phyloP scores from a whole-genome alignment of 164 flowering plant species.

The Umbellularia californica region DNA sequence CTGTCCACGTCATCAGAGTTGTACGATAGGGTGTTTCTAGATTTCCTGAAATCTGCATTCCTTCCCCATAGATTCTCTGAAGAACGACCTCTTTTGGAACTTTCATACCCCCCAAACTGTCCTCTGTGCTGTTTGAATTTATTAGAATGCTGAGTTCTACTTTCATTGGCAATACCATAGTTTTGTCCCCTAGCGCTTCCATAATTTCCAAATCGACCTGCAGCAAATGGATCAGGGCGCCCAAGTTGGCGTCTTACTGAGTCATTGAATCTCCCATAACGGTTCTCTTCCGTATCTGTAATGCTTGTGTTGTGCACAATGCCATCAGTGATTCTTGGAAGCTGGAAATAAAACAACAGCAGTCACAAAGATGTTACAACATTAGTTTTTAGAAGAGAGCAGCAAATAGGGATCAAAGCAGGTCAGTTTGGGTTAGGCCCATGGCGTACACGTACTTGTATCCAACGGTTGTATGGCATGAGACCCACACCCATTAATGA shows the following conservation, averaged over 20 bases:
- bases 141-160: conserved; percentile 13
- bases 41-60: conserved; percentile 9
- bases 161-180: conserved; percentile 11
- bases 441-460: too few species aligned
- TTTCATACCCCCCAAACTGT: conserved; percentile 10
- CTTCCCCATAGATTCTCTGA: conserved; percentile 8
- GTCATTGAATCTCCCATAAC: conserved; percentile 9
- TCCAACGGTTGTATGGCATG: too few species aligned
- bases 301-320: conserved; percentile 2
- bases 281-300: conserved; percentile 14
- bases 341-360: conserved; percentile 17
- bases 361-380: neutral
- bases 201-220: conserved; percentile 14
- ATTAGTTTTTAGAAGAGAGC: neutral
- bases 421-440: too few species aligned
- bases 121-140: conserved; percentile 7
- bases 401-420: neutral
- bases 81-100: conserved; percentile 5
- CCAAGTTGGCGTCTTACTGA: conserved; percentile 6
- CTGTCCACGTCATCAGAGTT: conserved; percentile 12
- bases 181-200: conserved; percentile 2
- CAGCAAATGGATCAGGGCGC: conserved; percentile 8
- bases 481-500: too few species aligned
- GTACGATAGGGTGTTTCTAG: conserved; percentile 2
- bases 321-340: conserved; percentile 20